phyloP scores from a whole-genome alignment of 225 moss, liverwort and hornwort species.

The Sphagnum contortum region DNA sequence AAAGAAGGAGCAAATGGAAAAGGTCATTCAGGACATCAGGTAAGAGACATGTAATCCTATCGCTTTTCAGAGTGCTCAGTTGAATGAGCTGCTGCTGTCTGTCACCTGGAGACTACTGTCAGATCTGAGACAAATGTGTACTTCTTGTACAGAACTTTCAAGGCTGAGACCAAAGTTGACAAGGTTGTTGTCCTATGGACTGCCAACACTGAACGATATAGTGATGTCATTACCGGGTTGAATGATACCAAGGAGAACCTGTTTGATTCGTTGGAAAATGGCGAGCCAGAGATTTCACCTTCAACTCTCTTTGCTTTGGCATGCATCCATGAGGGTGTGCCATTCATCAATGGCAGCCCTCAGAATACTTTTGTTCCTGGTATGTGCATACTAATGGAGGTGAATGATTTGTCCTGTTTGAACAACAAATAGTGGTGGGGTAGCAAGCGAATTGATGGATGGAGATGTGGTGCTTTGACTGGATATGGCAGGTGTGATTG shows the following conservation, averaged over 20 bases:
- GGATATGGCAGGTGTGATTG: constrained; percentile 59
- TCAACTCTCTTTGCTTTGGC: constrained; percentile 85
- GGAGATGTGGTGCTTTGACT: neutral
- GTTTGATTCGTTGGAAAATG: constrained; percentile 58
- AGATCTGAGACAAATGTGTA: no score
- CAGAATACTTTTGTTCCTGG: constrained; percentile 96
- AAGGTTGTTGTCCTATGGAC: constrained; percentile 97
- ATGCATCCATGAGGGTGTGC: constrained; percentile 85
- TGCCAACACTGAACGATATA: constrained; percentile 96
- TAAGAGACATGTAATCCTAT: constrained; percentile 2
- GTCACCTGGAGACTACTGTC: no score
- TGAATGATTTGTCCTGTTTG: no score
- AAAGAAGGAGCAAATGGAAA: constrained; percentile 93
- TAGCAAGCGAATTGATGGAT: no score
- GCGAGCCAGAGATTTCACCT: constrained; percentile 78
- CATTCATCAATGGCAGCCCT: constrained; percentile 93
- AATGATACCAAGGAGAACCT: constrained; percentile 84
- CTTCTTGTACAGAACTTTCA: constrained; percentile 46
- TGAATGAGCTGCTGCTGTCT: no score
- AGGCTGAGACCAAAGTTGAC: constrained; percentile 57
- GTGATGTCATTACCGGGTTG: constrained; percentile 77
- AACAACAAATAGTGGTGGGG: no score
- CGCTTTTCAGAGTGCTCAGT: no score
- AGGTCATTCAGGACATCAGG: constrained; percentile 81
- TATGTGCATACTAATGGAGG: constrained; percentile 4